Evolutionary conservation across 768 basidiomycete genomes (phyloP).

Genomic region (Hysterangium stoloniferum): DNA sequence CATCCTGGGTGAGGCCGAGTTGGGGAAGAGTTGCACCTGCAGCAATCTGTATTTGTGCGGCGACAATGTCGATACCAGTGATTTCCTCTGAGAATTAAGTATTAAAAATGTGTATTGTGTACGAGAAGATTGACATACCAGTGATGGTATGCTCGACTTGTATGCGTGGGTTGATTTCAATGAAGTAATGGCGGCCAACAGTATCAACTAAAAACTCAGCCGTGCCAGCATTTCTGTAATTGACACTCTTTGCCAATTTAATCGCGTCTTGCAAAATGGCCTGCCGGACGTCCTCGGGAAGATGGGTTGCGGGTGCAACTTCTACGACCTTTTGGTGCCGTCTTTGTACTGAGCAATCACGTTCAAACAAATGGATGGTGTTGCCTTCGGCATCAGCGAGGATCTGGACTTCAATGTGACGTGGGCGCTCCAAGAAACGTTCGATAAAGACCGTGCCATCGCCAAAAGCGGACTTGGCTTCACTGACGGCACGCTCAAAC

Average conservation of each 20-base stretch:
- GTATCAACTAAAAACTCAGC: conserved; percentile 98
- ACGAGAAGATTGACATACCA: conserved; percentile 37
- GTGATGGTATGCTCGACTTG: conserved; percentile 99
- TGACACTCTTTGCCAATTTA: conserved; percentile 88
- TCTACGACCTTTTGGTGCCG: conserved; percentile 99
- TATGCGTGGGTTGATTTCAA: conserved; percentile 99
- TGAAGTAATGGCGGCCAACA: conserved; percentile 95
- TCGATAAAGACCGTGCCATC: conserved; percentile 99
- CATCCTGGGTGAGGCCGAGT: conserved; percentile 92
- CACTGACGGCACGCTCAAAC: conserved; percentile 88
- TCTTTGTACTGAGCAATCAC: conserved; percentile 97
- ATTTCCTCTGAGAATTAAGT: conserved; percentile 72
- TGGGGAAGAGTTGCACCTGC: conserved; percentile 94
- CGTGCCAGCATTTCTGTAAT: conserved; percentile 95
- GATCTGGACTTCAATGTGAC: conserved; percentile 96
- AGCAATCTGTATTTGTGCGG: conserved; percentile 99
- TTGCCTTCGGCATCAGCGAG: conserved; percentile 89
- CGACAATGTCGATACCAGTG: conserved; percentile 98
- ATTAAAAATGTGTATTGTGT: not conserved
- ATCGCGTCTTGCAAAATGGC: conserved; percentile 87
- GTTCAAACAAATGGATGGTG: conserved; percentile 96
- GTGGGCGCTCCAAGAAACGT: conserved; percentile 91
- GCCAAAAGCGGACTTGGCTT: conserved; percentile 95
- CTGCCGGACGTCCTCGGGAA: conserved; percentile 85
- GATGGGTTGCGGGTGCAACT: conserved; percentile 92